A percentile compares a stretch with the other conserved stretches of the same genome.
Conservation (phyloP, 2,329 filamentous ascomycete species). For the Curvularia spicifera region DNA sequence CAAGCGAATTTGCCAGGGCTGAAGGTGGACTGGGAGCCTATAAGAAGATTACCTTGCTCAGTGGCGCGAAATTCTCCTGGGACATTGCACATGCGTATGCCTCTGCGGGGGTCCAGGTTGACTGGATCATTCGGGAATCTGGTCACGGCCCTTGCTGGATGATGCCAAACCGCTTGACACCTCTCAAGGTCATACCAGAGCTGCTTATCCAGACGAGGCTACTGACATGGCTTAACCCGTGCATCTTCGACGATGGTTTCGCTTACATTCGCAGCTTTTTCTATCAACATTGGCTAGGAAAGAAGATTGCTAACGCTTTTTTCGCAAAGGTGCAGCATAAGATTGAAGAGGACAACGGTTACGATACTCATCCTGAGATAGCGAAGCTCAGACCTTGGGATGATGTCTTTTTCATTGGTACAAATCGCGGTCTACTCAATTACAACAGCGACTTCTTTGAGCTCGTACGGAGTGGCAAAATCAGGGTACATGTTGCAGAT, state of each 20-base stretch:
- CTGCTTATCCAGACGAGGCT: conserved; percentile 69
- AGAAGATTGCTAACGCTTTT: conserved; percentile 62
- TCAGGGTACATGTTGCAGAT: conserved; percentile 63
- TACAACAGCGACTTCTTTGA: conserved; percentile 64
- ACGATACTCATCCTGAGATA: conserved; percentile 52
- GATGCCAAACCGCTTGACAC: conserved; percentile 66
- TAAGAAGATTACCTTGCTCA: conserved; percentile 58
- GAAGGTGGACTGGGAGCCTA: conserved; percentile 48
- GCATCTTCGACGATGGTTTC: conserved; percentile 74
- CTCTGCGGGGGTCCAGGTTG: conserved; percentile 58
- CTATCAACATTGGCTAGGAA: conserved; percentile 63
- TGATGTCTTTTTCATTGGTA: conserved; percentile 60
- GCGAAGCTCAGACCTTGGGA: conserved; percentile 53
- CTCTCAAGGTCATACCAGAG: conserved; percentile 70
- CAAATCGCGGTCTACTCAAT: conserved; percentile 65
- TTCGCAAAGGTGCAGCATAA: conserved; percentile 63
- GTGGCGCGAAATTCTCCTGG: conserved; percentile 69
- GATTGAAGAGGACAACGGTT: conserved; percentile 54
- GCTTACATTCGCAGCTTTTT: conserved; percentile 60
- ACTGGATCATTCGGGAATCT: conserved; percentile 63
- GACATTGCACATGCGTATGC: conserved; percentile 67
- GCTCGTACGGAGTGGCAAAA: conserved; percentile 59
- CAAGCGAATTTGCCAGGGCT: conserved; percentile 59
- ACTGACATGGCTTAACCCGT: conserved; percentile 76
- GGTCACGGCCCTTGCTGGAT: conserved; percentile 67